Percentiles rank a stretch among this genome's conserved stretches.
phyloP scores from a whole-genome alignment of 176 grass and related monocot genomes.

The Paspalum notatum region DNA sequence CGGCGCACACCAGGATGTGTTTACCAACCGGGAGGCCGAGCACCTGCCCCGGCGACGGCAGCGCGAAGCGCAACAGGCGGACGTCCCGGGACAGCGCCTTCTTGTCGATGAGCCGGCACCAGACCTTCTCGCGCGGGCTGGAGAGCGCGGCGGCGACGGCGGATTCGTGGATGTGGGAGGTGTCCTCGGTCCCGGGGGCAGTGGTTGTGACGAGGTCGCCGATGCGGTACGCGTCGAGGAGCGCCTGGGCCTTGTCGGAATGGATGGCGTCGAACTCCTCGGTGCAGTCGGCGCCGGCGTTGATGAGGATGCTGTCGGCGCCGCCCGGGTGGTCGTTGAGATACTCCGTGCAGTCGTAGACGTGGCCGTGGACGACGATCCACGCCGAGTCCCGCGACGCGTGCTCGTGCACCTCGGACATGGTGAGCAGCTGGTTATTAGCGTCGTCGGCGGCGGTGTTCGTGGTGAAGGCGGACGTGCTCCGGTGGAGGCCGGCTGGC shows the following conservation, averaged over 20 bases:
- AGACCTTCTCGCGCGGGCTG: conserved; percentile 60
- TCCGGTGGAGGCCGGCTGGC: neutral
- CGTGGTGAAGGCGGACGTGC: conserved; percentile 30
- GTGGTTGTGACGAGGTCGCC: conserved; percentile 60
- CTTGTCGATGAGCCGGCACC: conserved; percentile 53
- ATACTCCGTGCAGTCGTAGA: too few species aligned
- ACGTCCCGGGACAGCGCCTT: conserved; percentile 59
- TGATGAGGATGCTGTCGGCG: conserved; percentile 89
- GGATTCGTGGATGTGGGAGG: too few species aligned
- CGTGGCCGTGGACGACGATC: too few species aligned
- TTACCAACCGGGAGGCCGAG: conserved; percentile 79
- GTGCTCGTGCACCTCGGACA: conserved; percentile 71
- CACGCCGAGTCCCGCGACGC: too few species aligned
- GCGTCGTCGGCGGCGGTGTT: neutral
- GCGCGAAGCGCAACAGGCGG: conserved; percentile 62
- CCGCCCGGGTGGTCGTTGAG: conserved; percentile 90
- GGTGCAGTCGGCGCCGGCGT: conserved; percentile 87
- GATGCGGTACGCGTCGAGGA: conserved; percentile 68
- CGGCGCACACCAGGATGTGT: conserved; percentile 69
- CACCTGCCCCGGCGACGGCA: conserved; percentile 50
- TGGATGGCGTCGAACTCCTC: conserved; percentile 97
- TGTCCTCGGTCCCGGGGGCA: neutral
- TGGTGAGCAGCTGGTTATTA: conserved; percentile 8
- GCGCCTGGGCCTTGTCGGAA: conserved; percentile 61
- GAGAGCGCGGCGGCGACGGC: conserved; percentile 43